phyloP scores from a whole-genome alignment of 495 filamentous ascomycete species.

The Parmelia sp. region DNA sequence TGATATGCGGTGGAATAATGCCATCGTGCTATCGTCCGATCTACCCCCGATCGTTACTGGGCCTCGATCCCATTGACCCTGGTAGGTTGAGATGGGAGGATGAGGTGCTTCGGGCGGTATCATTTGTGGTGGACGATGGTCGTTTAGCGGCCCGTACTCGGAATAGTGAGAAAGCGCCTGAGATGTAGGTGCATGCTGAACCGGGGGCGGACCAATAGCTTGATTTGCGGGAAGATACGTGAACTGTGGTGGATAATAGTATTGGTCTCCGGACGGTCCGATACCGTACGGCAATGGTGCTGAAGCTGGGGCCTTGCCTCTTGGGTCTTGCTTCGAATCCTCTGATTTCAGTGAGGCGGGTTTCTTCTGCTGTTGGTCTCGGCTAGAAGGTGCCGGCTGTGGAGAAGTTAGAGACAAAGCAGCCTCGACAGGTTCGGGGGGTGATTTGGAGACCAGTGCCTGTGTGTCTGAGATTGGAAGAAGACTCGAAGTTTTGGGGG shows the following conservation, averaged over 20 bases:
- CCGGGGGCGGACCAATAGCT: slow-evolving; percentile 12
- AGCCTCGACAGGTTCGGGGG: not conserved
- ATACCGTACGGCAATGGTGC: slow-evolving; percentile 2
- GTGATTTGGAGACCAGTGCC: slow-evolving; percentile 6
- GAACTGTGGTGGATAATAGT: slow-evolving; percentile 14
- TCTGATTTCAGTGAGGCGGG: slow-evolving; percentile 5
- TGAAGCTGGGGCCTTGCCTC: slow-evolving; percentile 1
- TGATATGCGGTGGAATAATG: slow-evolving; percentile 41
- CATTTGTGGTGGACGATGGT: not conserved
- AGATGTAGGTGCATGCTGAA: slow-evolving; percentile 13
- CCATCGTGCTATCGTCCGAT: slow-evolving; percentile 16
- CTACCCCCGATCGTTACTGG: not conserved
- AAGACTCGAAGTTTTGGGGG: slow-evolving; percentile 5
- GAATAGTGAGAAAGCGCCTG: slow-evolving; percentile 15
- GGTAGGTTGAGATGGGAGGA: not conserved
- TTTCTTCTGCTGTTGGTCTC: slow-evolving; percentile 11
- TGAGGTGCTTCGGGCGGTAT: not conserved
- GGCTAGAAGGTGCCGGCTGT: not conserved
- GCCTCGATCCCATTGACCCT: not conserved
- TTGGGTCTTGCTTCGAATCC: not conserved
- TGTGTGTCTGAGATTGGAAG: slow-evolving; percentile 10
- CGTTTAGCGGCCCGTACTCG: slow-evolving; percentile 15
- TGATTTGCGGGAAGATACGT: slow-evolving; percentile 17
- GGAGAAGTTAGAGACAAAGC: slow-evolving; percentile 5
- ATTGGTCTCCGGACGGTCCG: slow-evolving; percentile 7